Evolutionary conservation across 2,329 filamentous ascomycete species (phyloP).

Genomic region (Fragosphaeria purpurea): DNA sequence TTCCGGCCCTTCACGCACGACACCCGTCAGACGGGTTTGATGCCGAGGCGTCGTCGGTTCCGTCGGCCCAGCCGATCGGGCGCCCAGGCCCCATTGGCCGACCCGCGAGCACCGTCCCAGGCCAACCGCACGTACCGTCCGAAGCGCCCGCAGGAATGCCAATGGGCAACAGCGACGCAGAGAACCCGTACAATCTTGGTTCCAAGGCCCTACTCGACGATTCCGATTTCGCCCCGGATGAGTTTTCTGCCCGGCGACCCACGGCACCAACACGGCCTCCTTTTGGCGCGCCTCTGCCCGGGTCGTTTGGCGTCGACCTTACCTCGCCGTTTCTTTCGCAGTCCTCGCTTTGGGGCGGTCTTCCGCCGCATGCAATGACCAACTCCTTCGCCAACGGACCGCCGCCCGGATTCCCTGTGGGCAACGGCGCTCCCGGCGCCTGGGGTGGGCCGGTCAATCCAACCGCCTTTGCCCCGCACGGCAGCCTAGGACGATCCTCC

Average conservation of each 20-base stretch:
- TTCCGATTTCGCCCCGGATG: slow-evolving; percentile 45
- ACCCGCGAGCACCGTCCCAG: slow-evolving; percentile 61
- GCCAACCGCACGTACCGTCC: slow-evolving; percentile 26
- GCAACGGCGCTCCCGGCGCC: neutral
- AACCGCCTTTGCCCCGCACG: slow-evolving; percentile 21
- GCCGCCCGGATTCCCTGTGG: slow-evolving; percentile 3
- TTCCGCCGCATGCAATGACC: neutral
- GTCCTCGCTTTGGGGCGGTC: slow-evolving; percentile 11
- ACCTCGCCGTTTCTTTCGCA: slow-evolving; percentile 11
- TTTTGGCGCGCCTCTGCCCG: slow-evolving; percentile 11
- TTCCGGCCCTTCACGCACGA: slow-evolving; percentile 56
- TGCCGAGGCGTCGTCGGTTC: slow-evolving; percentile 26
- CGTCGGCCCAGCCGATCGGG: slow-evolving; percentile 61
- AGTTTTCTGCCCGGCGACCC: slow-evolving; percentile 18
- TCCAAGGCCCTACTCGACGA: slow-evolving; percentile 83
- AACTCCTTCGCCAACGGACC: slow-evolving; percentile 2
- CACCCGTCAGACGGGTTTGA: slow-evolving; percentile 69
- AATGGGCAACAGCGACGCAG: slow-evolving; percentile 48
- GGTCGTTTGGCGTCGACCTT: slow-evolving; percentile 9
- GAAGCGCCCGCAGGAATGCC: slow-evolving; percentile 14
- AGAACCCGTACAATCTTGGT: slow-evolving; percentile 62
- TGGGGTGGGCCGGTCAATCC: slow-evolving; percentile 7
- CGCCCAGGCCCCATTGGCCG: slow-evolving; percentile 81
- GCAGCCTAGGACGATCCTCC: slow-evolving; percentile 31
- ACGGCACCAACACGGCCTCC: slow-evolving; percentile 6